Conservation (phyloP, 1,139 yeast species). For the Diutina mesorugosa region DNA sequence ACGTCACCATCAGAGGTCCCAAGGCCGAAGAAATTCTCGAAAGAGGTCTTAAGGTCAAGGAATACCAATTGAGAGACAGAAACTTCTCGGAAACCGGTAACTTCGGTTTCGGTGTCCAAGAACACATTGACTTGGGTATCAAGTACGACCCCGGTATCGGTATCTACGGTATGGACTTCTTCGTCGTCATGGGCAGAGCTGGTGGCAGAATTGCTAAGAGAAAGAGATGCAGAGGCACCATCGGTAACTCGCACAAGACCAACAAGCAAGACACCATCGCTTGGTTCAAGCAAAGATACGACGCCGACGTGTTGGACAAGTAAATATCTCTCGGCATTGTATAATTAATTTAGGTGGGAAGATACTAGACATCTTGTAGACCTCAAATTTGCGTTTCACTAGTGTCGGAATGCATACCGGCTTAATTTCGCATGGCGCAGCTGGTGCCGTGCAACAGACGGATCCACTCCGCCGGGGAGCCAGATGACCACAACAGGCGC, state of each 20-base stretch:
- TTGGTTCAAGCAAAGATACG: slow-evolving; percentile 99
- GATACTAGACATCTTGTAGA: neutral
- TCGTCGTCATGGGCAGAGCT: slow-evolving; percentile 98
- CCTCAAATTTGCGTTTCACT: neutral
- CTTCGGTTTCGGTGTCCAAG: slow-evolving; percentile 99
- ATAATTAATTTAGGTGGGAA: neutral
- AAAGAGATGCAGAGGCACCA: slow-evolving; percentile 84
- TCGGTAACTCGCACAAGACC: slow-evolving; percentile 92
- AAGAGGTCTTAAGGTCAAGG: slow-evolving; percentile 99
- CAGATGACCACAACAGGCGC: neutral
- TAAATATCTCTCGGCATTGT: slow-evolving; percentile 17
- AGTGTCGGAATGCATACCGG: neutral
- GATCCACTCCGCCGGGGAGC: neutral
- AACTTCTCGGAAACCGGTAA: slow-evolving; percentile 99
- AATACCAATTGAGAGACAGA: slow-evolving; percentile 86
- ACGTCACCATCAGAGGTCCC: slow-evolving; percentile 99
- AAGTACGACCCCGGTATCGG: slow-evolving; percentile 99
- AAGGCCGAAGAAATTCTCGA: slow-evolving; percentile 99
- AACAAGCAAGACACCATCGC: slow-evolving; percentile 86
- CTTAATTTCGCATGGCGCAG: neutral
- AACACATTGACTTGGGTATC: slow-evolving; percentile 99
- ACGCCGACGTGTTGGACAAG: slow-evolving; percentile 91
- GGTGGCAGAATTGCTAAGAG: slow-evolving; percentile 99
- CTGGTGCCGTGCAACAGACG: neutral
- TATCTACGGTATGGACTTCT: slow-evolving; percentile 99